phyloP scores from a whole-genome alignment of 1,139 yeast genomes.

The Saccharomycopsis hybrid region DNA sequence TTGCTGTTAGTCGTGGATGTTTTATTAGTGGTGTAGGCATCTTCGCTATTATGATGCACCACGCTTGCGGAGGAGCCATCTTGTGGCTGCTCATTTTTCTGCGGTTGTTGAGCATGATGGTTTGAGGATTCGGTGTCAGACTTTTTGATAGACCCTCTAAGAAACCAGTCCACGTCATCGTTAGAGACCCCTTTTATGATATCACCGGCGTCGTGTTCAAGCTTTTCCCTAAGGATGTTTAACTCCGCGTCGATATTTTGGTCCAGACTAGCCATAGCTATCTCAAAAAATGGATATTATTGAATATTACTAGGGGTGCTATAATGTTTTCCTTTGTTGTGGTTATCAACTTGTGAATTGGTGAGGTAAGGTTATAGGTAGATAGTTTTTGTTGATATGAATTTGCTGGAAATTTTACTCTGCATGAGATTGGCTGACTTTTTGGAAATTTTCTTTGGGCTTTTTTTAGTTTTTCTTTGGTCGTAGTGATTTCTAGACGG shows the following conservation, averaged over 20 bases:
- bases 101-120: constrained; percentile 3
- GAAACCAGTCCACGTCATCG: constrained; percentile 39
- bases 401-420: no score
- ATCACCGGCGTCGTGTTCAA: constrained; percentile 10
- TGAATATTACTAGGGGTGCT: no score
- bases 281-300: neutral
- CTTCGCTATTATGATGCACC: no score
- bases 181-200: constrained; percentile 16
- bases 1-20: neutral
- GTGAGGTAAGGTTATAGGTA: no score
- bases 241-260: constrained; percentile 1
- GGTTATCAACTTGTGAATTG: no score
- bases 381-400: no score
- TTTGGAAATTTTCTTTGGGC: no score
- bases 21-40: no score
- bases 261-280: neutral
- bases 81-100: constrained; percentile 3
- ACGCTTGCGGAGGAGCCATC: neutral
- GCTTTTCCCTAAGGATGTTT: constrained; percentile 8
- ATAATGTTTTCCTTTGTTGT: no score
- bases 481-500: no score
- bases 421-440: no score
- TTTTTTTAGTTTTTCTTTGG: no score
- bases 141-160: constrained; percentile 29
- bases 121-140: constrained; percentile 2